phyloP scores from a whole-genome alignment of 495 filamentous ascomycete species.

The Sporormia fimetaria region DNA sequence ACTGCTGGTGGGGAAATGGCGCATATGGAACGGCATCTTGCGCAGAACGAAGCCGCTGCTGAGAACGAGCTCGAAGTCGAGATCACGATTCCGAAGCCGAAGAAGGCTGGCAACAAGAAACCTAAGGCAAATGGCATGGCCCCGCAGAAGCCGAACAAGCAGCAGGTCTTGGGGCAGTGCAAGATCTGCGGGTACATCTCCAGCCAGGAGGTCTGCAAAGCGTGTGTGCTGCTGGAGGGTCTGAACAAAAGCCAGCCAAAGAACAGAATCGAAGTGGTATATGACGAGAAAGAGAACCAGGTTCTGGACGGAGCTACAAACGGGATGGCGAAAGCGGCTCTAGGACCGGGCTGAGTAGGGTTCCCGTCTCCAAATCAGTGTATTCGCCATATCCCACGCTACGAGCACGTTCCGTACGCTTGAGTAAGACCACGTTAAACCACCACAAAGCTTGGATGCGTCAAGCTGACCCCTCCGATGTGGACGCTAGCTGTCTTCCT shows the following conservation, averaged over 20 bases:
- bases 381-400: too few relatives aligned
- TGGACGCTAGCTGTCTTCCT: too few relatives aligned
- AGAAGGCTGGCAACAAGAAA: slow-evolving; percentile 19
- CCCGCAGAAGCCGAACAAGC: slow-evolving; percentile 34
- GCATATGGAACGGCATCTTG: slow-evolving; percentile 73
- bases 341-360: slow-evolving; percentile 13
- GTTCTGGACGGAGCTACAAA: not conserved
- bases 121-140: slow-evolving; percentile 1
- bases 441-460: too few relatives aligned
- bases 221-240: slow-evolving; percentile 79
- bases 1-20: slow-evolving; percentile 76
- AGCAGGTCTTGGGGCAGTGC: slow-evolving; percentile 77
- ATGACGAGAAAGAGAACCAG: slow-evolving; percentile 6
- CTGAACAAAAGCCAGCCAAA: slow-evolving; percentile 83
- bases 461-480: too few relatives aligned
- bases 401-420: too few relatives aligned
- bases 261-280: slow-evolving; percentile 30
- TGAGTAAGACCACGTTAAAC: too few relatives aligned
- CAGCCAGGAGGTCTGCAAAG: slow-evolving; percentile 89
- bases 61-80: slow-evolving; percentile 56
- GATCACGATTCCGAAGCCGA: slow-evolving; percentile 35
- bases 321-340: slow-evolving; percentile 2
- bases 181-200: slow-evolving; percentile 88
- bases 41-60: slow-evolving; percentile 50
- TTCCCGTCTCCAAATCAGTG: too few relatives aligned